Base-by-base conservation (phyloP, 164 flowering plant genomes). In the Macadamia integrifolia region DNA sequence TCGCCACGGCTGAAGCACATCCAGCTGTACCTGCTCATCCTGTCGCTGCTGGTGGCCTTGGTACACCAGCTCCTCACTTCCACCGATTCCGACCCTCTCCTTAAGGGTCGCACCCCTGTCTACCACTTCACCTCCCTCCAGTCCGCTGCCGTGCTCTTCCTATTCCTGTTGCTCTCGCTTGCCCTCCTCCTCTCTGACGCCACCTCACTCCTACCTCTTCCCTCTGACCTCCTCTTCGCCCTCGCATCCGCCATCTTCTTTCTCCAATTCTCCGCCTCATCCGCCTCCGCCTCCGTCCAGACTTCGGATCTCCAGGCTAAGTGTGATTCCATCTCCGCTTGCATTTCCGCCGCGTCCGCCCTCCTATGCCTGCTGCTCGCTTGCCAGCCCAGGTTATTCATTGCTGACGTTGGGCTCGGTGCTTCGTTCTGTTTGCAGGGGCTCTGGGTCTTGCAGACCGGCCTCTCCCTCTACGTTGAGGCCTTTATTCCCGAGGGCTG, bases 401-500 rank as follows among this genome's bases (percentile, higher is more conserved):
- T 86, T 0, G 95, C 87, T 1, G 96, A 93, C 18, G 78, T 80
- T 0, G 88, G 78, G 6, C 72, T 93, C 6, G 88, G 83, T 0
- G 91, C 81, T 3, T 68, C 89, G 3, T 1, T 91, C 18, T 81
- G 84, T 69, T 66, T 93, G 49, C 90, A 90, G 72, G 98, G 96
- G 11, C 83, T 93, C 1, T 93, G 98, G 98, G 81, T 71, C 17
- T 73, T 89, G 10, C 98, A 91, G 78, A 89, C 96, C 0, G 96
- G 93, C 1, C 83, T 93, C 9, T 82, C 91, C 0, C 87, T 94
- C n/a, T 85, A 89, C 58, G 97, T 85, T 0, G 97, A 92, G 58
- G 91, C 84, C 17, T 90, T 94, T 66, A 90, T 94, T 6, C 97
- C 97, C 1, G 92, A 92, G 17, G 99, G 99, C 0, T 94, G 99